Evolutionary conservation across 805 yeast species (phyloP), one percentile per base, ranked within the genome.

Genomic region (Scheffersomyces lignosus): DNA sequence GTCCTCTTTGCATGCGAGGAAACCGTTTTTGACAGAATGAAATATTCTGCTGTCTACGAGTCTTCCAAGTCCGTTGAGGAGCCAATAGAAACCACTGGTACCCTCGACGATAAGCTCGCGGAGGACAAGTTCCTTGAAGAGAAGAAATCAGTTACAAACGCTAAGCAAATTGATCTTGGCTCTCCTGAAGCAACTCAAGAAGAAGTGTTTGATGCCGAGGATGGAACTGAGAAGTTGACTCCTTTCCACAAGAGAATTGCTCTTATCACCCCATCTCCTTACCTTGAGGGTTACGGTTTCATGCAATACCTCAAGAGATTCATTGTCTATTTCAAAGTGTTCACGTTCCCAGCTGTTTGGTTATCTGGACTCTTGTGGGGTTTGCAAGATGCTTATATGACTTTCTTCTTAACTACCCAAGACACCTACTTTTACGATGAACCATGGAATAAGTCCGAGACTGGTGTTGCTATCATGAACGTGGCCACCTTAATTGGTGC

Each of bases 1-100:
- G 51, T 56, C 62, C 57, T 68, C 36, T 54, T 78, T 39, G 64
- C 71, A 22, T 69, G 75, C 75, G 81, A 78, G 50, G 82, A 78
- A 50, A 77, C 83, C 10, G 70, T 66, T 34, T 78, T 75, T 43
- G 67, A 67, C 41, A 50, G 70, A 30, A 38, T 50, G 16, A 49
- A 41, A 30, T 58, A 56, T 33, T 40, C 44, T 5, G 36, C 35
- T n/a, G 49, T 44, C 10, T 39, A 42, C 28, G 46, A 47, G 13
- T 32, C 44, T 13, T 26, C 20, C 10, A 17, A 27, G 3, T 23
- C 38, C 5, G 31, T 34, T 14, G 38, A 38, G 10, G 32, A 36
- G 12, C 39, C 37, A 7, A 23, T 37, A 12, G 15, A 17, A 16
- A 18, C 25, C 3, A n/a, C n/a, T n/a, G 29, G 31, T 3, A 20